Base-by-base conservation (phyloP, 371 early-diverging fungal species). In the Basidiobolus heterosporus region DNA sequence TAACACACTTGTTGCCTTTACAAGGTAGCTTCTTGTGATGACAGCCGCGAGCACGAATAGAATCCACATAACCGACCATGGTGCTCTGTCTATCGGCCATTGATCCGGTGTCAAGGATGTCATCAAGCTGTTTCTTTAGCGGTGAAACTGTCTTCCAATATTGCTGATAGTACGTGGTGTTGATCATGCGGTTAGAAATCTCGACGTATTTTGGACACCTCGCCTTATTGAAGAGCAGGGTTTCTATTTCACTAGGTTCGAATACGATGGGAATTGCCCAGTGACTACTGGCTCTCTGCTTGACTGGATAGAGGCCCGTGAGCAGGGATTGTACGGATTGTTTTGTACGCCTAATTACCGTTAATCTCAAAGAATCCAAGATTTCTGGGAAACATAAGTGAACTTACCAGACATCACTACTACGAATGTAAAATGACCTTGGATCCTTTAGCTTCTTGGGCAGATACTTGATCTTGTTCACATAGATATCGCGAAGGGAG, bases 321-420 rank as follows among this genome's bases (percentile, higher is more conserved):
- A 76, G 48, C 22, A 76, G 45, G 40, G 62, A 58, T 51, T 68
- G 60, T 0, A 65, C 74, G 14, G 73, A 69, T 41, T 72, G 65
- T 17, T 64, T 59, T 2, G 76, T 75, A 17, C 76, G 67, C 69
- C 69, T 65, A 16, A 30, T 30, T 9, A 30, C 5, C n/a, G n/a
- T n/a, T n/a, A n/a, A n/a, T n/a, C n/a, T n/a, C n/a, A n/a, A n/a
- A n/a, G n/a, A 57, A 22, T 41, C 66, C 56, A 39, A 59, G 58
- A 1, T 49, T 47, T 6, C 57, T 24, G 6, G 48, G 21, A 41
- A 50, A 54, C 3, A 58, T 41, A 35, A 9, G 3, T 30, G 30
- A 30, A 30, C 30, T 30, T 9, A 30, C 30, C 30, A 30, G 30
- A 30, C 30, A 30, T 30, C 30, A 9, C 30, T 30, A 9, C 30